Conservation (phyloP, 2,329 filamentous ascomycete species). For the Zopfia rhizophila region DNA sequence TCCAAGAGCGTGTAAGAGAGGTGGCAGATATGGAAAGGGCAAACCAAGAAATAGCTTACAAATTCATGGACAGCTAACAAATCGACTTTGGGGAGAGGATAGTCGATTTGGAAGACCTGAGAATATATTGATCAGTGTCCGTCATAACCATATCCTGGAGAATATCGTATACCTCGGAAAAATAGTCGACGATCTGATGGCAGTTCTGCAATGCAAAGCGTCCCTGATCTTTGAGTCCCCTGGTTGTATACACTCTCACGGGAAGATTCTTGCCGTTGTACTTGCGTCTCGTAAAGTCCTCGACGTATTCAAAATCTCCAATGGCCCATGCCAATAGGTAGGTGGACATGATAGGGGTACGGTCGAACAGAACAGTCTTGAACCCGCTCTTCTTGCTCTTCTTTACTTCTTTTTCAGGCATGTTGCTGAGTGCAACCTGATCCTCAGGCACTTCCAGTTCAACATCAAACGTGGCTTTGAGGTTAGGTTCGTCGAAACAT, state of each 20-base stretch:
- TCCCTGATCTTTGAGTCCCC: slow-evolving; percentile 92
- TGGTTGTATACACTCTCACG: slow-evolving; percentile 94
- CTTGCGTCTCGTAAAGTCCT: slow-evolving; percentile 86
- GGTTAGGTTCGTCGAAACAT: slow-evolving; percentile 97
- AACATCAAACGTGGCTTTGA: slow-evolving; percentile 96
- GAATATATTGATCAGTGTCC: slow-evolving; percentile 6
- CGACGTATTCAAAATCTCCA: slow-evolving; percentile 96
- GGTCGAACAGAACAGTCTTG: slow-evolving; percentile 90
- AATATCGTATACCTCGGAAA: slow-evolving; percentile 74
- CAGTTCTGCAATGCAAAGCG: slow-evolving; percentile 90
- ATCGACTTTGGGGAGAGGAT: slow-evolving; percentile 92
- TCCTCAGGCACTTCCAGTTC: slow-evolving; percentile 90
- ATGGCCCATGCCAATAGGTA: slow-evolving; percentile 96
- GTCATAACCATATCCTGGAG: background rate
- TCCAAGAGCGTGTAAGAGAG: slow-evolving; percentile 7
- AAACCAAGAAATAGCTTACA: slow-evolving; percentile 70
- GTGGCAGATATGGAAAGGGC: too few species aligned
- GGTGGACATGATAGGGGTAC: slow-evolving; percentile 92
- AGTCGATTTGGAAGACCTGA: slow-evolving; percentile 83
- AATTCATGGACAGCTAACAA: slow-evolving; percentile 97
- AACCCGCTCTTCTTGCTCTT: slow-evolving; percentile 75
- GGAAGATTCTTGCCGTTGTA: slow-evolving; percentile 93
- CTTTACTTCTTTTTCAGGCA: slow-evolving; percentile 82
- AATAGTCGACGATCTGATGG: slow-evolving; percentile 93
- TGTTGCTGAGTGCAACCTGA: slow-evolving; percentile 91